Conservation (phyloP, 2,329 filamentous ascomycete species). For the Passalora sequoiae region DNA sequence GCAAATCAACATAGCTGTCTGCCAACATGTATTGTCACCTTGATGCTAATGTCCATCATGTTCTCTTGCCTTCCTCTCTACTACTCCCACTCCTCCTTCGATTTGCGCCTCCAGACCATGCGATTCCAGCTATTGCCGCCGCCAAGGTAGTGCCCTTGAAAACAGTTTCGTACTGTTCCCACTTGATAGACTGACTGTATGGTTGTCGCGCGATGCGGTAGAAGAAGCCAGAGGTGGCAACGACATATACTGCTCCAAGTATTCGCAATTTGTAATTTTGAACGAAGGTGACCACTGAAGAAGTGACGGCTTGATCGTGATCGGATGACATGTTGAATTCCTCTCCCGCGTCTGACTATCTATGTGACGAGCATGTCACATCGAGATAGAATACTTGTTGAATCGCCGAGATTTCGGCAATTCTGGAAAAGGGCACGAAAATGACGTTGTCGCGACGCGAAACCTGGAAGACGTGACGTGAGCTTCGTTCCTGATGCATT, state of each 20-base stretch:
- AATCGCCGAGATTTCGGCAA: too few relatives aligned
- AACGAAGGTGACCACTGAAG: neutral
- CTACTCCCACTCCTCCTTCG: neutral
- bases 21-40: too few relatives aligned
- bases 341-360: too few relatives aligned
- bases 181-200: slow-evolving; percentile 32
- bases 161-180: slow-evolving; percentile 37
- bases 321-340: too few relatives aligned
- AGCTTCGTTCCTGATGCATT: too few relatives aligned
- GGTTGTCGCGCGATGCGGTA: slow-evolving; percentile 34
- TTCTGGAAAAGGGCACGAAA: too few relatives aligned
- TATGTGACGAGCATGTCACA: too few relatives aligned
- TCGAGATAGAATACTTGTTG: too few relatives aligned
- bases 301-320: too few relatives aligned
- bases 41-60: too few relatives aligned
- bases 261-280: neutral
- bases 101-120: slow-evolving; percentile 10
- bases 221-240: slow-evolving; percentile 33
- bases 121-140: slow-evolving; percentile 16
- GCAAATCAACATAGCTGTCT: too few relatives aligned
- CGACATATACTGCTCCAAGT: slow-evolving; percentile 15
- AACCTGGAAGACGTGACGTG: neutral
- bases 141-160: slow-evolving; percentile 35
- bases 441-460: slow-evolving; percentile 1
- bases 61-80: too few relatives aligned